These are phyloP conservation scores for Quercus berberidifolia DNA, from an alignment of 306 rosid genomes.

Conservation along the genomic window DNA sequence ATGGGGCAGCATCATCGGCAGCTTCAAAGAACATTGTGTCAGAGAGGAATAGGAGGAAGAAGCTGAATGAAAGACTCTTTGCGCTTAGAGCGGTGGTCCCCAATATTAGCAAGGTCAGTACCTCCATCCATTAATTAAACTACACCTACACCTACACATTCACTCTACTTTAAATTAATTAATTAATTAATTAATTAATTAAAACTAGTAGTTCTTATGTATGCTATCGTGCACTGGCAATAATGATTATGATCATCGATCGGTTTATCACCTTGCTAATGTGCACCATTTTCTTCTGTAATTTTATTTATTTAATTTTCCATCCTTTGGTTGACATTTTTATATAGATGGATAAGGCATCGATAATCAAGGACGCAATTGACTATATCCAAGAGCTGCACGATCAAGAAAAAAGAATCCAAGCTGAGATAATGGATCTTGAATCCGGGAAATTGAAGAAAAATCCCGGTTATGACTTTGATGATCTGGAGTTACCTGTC, in stretches of 20 bases:
- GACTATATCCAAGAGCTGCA: slow-evolving; percentile 73
- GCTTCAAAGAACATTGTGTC: slow-evolving; percentile 90
- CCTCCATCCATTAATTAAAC: not conserved
- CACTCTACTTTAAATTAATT: too few species aligned
- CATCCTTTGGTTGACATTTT: not conserved
- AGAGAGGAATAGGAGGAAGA: slow-evolving; percentile 90
- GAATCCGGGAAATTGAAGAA: slow-evolving; percentile 58
- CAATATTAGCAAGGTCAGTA: slow-evolving; percentile 77
- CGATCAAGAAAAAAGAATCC: slow-evolving; percentile 66
- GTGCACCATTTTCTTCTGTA: not conserved
- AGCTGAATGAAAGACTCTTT: slow-evolving; percentile 84
- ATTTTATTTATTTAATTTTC: not conserved
- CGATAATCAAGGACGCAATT: slow-evolving; percentile 89
- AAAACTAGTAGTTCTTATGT: not conserved
- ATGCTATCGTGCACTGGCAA: not conserved
- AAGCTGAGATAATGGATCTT: slow-evolving; percentile 73
- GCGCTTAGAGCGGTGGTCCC: slow-evolving; percentile 97
- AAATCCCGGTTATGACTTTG: slow-evolving; percentile 33
- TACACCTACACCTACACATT: too few species aligned
- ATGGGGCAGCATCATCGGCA: slow-evolving; percentile 75
- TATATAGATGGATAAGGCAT: slow-evolving; percentile 93
- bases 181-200: too few species aligned
- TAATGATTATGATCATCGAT: not conserved
- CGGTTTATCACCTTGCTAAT: not conserved
- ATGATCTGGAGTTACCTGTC: slow-evolving; percentile 53